Percentiles rank a stretch among this genome's conserved stretches.
phyloP scores from a whole-genome alignment of 768 basidiomycete species.

The Amanita thiersii region DNA sequence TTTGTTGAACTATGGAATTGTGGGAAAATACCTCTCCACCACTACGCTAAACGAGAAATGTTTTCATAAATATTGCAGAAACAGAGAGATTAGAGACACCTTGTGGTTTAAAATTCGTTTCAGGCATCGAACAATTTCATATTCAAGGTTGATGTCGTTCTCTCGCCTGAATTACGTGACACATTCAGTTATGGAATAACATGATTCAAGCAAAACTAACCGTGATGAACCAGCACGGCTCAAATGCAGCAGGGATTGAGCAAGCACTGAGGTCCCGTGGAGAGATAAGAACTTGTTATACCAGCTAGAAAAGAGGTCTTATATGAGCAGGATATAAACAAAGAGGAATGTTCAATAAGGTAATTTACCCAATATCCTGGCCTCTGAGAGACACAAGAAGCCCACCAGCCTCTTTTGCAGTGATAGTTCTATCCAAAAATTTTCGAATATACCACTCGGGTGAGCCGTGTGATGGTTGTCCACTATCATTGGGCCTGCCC shows the following conservation, averaged over 20 bases:
- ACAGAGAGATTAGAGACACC: conserved; percentile 7
- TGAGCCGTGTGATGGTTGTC: conserved; percentile 51
- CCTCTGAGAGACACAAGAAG: conserved; percentile 74
- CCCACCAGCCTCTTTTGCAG: conserved; percentile 68
- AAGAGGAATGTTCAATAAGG: conserved; percentile 1
- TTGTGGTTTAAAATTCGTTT: conserved; percentile 64
- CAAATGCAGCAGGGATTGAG: conserved; percentile 67
- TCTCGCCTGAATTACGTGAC: conserved; percentile 35
- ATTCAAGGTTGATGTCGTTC: conserved; percentile 65
- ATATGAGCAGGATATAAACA: conserved; percentile 13
- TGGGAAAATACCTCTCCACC: conserved; percentile 69
- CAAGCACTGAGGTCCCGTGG: conserved; percentile 80
- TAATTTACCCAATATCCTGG: conserved; percentile 61
- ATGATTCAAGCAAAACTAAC: conserved; percentile 25
- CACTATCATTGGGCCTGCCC: conserved; percentile 50
- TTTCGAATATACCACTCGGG: conserved; percentile 93
- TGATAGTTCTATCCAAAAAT: conserved; percentile 83
- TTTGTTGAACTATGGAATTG: conserved; percentile 64
- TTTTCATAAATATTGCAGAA: conserved; percentile 5
- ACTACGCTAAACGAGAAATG: conserved; percentile 38
- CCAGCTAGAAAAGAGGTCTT: conserved; percentile 46
- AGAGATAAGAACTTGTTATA: conserved; percentile 65
- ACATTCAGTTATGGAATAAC: conserved; percentile 8
- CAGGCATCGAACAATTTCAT: conserved; percentile 85
- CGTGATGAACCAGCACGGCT: conserved; percentile 61